Conservation (phyloP, 805 yeast genomes). For the Diddensiella santjacobensis region DNA sequence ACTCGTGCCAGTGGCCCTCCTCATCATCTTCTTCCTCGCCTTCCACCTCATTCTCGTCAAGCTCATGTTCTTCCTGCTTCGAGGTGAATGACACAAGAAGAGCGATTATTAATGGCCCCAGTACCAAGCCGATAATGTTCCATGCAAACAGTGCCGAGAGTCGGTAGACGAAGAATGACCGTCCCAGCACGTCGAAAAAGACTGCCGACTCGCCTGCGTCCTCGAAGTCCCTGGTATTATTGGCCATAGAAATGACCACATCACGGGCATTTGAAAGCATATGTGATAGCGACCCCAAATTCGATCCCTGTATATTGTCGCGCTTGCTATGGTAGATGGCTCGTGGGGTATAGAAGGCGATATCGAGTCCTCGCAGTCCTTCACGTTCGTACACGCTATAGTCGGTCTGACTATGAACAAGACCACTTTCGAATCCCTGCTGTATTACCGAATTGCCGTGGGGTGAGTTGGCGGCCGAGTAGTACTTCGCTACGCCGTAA, state of each 20-base stretch:
- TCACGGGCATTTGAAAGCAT: conserved; percentile 75
- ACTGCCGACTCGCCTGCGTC: conserved; percentile 42
- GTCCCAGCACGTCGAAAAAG: conserved; percentile 62
- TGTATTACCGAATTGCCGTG: conserved; percentile 79
- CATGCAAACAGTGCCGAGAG: conserved; percentile 45
- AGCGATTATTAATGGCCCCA: conserved; percentile 52
- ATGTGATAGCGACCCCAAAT: conserved; percentile 73
- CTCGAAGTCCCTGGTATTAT: conserved; percentile 36
- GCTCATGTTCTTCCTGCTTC: neutral
- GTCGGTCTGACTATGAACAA: conserved; percentile 80
- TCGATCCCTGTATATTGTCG: conserved; percentile 63
- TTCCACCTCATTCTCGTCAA: neutral
- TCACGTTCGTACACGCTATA: conserved; percentile 61
- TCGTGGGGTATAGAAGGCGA: conserved; percentile 85
- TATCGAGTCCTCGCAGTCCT: conserved; percentile 81
- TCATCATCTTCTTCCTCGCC: neutral
- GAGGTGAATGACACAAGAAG: conserved; percentile 33
- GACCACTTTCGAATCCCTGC: conserved; percentile 73
- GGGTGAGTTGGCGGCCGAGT: conserved; percentile 50
- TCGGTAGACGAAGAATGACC: conserved; percentile 52
- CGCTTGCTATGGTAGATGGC: conserved; percentile 74
- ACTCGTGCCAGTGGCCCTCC: neutral
- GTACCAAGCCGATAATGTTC: conserved; percentile 50
- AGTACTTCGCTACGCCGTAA: conserved; percentile 59
- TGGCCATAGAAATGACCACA: conserved; percentile 46